These are phyloP conservation scores for Saturnispora dispora DNA, from an alignment of 805 yeast species.

Conservation along the genomic window DNA sequence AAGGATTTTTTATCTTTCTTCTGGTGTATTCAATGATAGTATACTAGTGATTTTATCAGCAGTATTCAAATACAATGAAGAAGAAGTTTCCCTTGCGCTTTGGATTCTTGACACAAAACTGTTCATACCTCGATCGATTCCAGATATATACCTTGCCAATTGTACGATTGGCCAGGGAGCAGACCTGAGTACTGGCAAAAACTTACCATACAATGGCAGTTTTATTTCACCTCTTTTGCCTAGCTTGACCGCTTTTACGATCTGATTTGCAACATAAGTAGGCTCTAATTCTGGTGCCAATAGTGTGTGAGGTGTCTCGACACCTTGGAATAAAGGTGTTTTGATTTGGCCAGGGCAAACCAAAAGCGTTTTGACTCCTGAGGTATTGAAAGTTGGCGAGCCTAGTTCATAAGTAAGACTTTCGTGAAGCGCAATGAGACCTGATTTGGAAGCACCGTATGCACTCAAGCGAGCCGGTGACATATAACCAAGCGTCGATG, in stretches of 20 bases:
- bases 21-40: background rate
- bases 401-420: constrained; percentile 65
- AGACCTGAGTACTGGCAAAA: constrained; percentile 62
- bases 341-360: constrained; percentile 83
- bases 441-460: constrained; percentile 89
- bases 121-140: constrained; percentile 50
- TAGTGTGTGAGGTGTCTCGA: constrained; percentile 60
- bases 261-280: constrained; percentile 46
- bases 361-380: constrained; percentile 61
- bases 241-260: constrained; percentile 45
- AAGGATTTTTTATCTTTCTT: background rate
- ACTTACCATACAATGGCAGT: constrained; percentile 67
- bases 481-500: constrained; percentile 77
- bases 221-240: constrained; percentile 65
- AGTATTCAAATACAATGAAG: background rate
- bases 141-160: constrained; percentile 47
- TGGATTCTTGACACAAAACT: constrained; percentile 20
- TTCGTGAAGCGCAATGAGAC: constrained; percentile 76
- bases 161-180: constrained; percentile 64
- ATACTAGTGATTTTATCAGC: constrained; percentile 6
- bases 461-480: constrained; percentile 74
- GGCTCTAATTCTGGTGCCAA: constrained; percentile 83
- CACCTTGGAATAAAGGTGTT: constrained; percentile 66
- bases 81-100: constrained; percentile 1
- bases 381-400: constrained; percentile 34